Base-by-base conservation (phyloP, 1,284 basidiomycete species). In the Apiotrichum laibachii region DNA sequence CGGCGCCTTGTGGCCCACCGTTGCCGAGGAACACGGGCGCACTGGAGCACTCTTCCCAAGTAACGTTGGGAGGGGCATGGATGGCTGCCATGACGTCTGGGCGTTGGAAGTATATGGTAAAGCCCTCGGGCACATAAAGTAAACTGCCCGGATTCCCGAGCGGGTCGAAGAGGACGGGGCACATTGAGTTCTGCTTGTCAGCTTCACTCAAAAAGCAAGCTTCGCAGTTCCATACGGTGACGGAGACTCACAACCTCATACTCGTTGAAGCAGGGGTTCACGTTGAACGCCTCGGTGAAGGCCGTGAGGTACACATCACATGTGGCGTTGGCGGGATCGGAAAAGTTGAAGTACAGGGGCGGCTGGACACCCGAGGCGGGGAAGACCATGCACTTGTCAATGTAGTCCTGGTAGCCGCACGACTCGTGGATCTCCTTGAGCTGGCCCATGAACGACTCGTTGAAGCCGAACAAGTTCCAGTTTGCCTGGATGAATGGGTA, bases 221-320 rank as follows among this genome's bases (percentile, higher is more conserved):
- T n/a, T 31, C 26, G 26, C 26, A 31, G 26, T 7, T 31, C 4
- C 3, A 31, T 31, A 31, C 3, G 4, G 26, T 10, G 10, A 18
- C 18, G 82, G 22, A 4, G 3, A 71, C 81, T 61, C 53, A 79
- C 82, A 22, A 84, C 86, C 70, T 88, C 86, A 71, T 89, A 89
- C 12, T 87, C 81, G 68, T 90, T 82, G 77, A 89, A 90, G 2
- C 86, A 88, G 0, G 87, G 88, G 70, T 90, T 88, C 61, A 86
- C 75, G 2, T 74, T 60, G 34, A 88, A 64, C 0, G 87, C 85
- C 1, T 82, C 85, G 18, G 83, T 70, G 67, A 86, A 85, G 52
- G 88, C 85, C 45, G 79, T 75, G 45, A 83, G 80, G 85, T 86
- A 88, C 2, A 88, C 68, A 67, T 88, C 85, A 65, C 88, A 90